Evolutionary conservation across 345 rosid genomes (phyloP).

Genomic region (Corymbia maculata): DNA sequence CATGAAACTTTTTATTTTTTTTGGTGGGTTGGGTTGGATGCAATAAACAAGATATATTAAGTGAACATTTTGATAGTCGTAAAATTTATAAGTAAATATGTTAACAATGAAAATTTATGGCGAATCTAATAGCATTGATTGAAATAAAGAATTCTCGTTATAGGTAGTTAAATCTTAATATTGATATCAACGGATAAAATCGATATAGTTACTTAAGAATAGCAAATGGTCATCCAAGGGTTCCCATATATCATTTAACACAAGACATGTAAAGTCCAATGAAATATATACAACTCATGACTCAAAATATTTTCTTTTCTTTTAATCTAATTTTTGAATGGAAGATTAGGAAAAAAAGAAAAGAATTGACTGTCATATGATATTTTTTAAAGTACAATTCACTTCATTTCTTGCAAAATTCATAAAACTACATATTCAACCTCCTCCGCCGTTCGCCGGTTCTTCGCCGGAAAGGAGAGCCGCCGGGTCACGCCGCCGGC

Average conservation of each 20-base stretch:
- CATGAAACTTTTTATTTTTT: background rate
- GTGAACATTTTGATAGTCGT: rapidly evolving
- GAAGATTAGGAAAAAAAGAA: background rate
- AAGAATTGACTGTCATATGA: background rate
- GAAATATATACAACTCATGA: background rate
- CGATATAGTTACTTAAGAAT: background rate
- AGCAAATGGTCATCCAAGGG: rapidly evolving
- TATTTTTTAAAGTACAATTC: background rate
- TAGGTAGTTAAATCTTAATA: rapidly evolving
- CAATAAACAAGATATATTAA: background rate
- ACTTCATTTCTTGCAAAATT: background rate
- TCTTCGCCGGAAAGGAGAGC: background rate
- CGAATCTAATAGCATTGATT: rapidly evolving
- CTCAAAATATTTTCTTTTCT: background rate
- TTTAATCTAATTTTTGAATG: background rate
- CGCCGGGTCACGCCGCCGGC: background rate
- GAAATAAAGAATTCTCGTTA: background rate
- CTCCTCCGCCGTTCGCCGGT: background rate
- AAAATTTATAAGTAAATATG: background rate
- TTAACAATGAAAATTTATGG: rapidly evolving
- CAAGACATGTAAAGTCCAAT: background rate
- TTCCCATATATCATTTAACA: background rate
- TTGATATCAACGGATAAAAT: background rate
- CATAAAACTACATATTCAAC: background rate
- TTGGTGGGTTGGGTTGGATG: background rate